phyloP scores from a whole-genome alignment of 2,329 filamentous ascomycete species.

The Capronia americana region DNA sequence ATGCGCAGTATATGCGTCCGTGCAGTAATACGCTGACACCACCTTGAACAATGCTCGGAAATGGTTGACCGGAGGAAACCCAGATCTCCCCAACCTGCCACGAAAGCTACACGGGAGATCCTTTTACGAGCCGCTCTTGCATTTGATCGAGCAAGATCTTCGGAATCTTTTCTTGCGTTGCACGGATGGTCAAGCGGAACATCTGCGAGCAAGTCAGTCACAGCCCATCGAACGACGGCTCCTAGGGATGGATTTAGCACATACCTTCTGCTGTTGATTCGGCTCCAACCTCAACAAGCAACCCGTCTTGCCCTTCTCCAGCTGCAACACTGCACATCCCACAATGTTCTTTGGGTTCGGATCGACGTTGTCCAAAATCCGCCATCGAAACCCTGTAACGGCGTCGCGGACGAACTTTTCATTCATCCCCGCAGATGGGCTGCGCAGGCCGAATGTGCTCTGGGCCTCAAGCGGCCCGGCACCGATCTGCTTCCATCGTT shows the following conservation, averaged over 20 bases:
- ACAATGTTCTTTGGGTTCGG: conserved; percentile 94
- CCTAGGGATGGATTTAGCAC: conserved; percentile 43
- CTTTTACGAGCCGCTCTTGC: conserved; percentile 77
- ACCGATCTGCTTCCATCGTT: conserved; percentile 98
- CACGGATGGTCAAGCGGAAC: conserved; percentile 91
- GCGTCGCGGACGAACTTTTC: conserved; percentile 73
- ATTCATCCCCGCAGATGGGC: conserved; percentile 68
- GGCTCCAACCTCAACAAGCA: conserved; percentile 93
- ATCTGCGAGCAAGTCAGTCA: conserved; percentile 65
- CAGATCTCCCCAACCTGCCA: conserved; percentile 3
- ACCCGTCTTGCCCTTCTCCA: conserved; percentile 85
- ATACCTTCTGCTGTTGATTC: conserved; percentile 88
- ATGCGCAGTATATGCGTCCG: conserved; percentile 14
- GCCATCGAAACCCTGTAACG: conserved; percentile 84
- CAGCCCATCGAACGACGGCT: not conserved
- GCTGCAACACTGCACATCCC: conserved; percentile 79
- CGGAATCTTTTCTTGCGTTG: conserved; percentile 89
- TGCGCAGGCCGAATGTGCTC: conserved; percentile 69
- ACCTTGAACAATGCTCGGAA: not conserved
- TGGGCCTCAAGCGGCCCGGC: conserved; percentile 86
- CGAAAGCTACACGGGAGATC: conserved; percentile 39
- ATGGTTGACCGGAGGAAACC: not conserved
- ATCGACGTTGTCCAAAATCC: conserved; percentile 82
- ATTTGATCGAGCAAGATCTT: conserved; percentile 80
- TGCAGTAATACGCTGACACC: not conserved